Base-by-base conservation (phyloP, 768 basidiomycete species). In the Tulasnella sp. region DNA sequence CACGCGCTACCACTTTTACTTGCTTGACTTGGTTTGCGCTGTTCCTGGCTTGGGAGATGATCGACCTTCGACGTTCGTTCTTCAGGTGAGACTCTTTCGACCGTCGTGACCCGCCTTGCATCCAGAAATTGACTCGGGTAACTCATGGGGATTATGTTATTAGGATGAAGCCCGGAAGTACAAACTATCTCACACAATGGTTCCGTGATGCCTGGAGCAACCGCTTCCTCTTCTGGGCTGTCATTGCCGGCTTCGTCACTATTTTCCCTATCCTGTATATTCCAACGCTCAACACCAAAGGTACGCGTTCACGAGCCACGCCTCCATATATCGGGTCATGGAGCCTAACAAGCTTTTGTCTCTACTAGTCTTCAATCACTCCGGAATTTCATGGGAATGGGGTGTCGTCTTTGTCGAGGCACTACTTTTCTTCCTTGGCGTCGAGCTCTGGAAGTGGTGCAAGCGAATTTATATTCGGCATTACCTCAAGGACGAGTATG, bases 191-290 rank as follows among this genome's bases (percentile, higher is more conserved):
- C 73, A 78, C 75, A 41, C 76, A 75, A 42, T 75, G 77, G 26
- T 42, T 80, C 72, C 76, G 59, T n/a, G 79, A 75, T 77, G 77
- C 72, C 73, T 79, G 73, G 75, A 79, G 74, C 74, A 80, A 80
- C 76, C 81, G 80, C 74, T 76, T 80, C 68, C 74, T 80, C n/a
- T 76, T 80, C 26, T 78, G 75, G 75, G 79, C 77, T 42, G 78
- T 78, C n/a, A 59, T 79, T 22, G 76, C 78, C 11, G 77, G 80
- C 14, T 74, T 77, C n/a, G 75, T 81, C 35, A 63, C 76, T 7
- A 76, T 77, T 73, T 81, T 81, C 78, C 80, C 80, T 2, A 74
- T 80, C 73, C 76, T 82, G 22, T 82, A 82, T 75, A 81, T 82
- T 44, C 78, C 78, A n/a, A 75, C 73, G 1, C 77, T 80, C 71